Percentiles rank a stretch among this genome's conserved stretches.
These are phyloP conservation scores for Microsporum ferrugineum DNA, from an alignment of 2,329 filamentous ascomycete genomes.

Conservation along the genomic window DNA sequence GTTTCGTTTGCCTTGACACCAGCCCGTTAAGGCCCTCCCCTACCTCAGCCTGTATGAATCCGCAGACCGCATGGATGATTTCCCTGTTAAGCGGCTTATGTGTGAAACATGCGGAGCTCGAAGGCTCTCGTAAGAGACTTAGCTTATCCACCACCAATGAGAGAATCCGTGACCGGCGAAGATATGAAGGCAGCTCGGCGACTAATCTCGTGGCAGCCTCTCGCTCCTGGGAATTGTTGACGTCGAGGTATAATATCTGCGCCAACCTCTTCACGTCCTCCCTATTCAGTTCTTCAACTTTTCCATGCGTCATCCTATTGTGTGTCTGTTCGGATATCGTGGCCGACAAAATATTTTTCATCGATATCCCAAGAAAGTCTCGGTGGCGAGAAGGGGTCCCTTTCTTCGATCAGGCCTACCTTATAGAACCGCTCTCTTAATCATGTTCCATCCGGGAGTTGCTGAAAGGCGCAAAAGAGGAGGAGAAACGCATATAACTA, in stretches of 20 bases:
- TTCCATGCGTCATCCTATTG: not conserved
- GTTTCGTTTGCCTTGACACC: slow-evolving; percentile 9
- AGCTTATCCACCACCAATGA: slow-evolving; percentile 5
- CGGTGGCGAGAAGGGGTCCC: not conserved
- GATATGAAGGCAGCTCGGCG: slow-evolving; percentile 4
- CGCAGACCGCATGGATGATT: slow-evolving; percentile 13
- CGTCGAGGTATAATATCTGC: slow-evolving; percentile 2
- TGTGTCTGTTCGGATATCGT: not conserved
- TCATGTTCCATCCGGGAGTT: not conserved
- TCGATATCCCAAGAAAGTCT: not conserved
- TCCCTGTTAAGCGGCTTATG: slow-evolving; percentile 16
- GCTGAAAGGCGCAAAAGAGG: not conserved
- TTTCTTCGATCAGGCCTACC: not conserved
- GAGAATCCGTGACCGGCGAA: slow-evolving; percentile 9
- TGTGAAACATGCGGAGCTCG: slow-evolving; percentile 9
- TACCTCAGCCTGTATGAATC: slow-evolving; percentile 15
- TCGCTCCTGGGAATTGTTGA: not conserved
- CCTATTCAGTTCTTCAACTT: slow-evolving; percentile 1
- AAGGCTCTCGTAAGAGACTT: not conserved
- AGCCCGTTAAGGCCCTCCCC: slow-evolving; percentile 16
- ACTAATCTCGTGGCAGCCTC: not conserved
- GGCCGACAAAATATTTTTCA: not conserved
- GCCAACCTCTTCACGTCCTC: slow-evolving; percentile 9
- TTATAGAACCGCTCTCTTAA: not conserved
- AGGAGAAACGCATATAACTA: not conserved